phyloP scores from a whole-genome alignment of 257 asterid species.

The Scutellaria minor region DNA sequence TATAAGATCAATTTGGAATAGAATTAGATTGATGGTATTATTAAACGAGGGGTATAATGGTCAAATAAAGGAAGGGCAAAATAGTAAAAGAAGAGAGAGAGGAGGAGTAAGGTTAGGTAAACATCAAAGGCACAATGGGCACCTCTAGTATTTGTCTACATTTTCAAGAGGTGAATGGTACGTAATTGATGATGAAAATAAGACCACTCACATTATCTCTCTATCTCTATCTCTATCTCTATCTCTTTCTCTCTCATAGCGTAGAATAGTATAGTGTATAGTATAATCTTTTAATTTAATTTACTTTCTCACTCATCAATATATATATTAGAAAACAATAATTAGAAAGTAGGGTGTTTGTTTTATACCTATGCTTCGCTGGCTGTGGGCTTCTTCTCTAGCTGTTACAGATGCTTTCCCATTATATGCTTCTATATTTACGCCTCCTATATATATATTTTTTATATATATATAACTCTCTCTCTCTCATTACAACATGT shows the following conservation, averaged over 20 bases:
- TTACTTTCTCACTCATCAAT: conserved; percentile 3
- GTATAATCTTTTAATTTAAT: neutral
- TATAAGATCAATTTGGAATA: too few species aligned
- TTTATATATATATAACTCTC: neutral
- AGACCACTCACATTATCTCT: conserved; percentile 38
- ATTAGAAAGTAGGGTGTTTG: conserved; percentile 45
- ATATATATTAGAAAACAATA: conserved; percentile 37
- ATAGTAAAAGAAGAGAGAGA: conserved; percentile 33
- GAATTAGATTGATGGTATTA: too few species aligned
- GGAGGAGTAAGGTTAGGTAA: conserved; percentile 56
- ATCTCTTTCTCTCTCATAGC: conserved; percentile 18
- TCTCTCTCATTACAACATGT: conserved; percentile 24
- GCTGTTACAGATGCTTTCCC: conserved; percentile 70
- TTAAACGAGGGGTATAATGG: neutral
- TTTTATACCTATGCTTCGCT: conserved; percentile 61
- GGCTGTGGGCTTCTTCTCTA: conserved; percentile 54
- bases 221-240: neutral
- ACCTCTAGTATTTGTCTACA: conserved; percentile 54
- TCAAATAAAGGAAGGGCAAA: conserved; percentile 33
- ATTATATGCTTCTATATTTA: conserved; percentile 51
- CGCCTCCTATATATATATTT: conserved; percentile 22
- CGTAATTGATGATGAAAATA: conserved; percentile 58
- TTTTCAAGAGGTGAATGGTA: conserved; percentile 48
- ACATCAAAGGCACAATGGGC: conserved; percentile 57
- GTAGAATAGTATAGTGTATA: conserved; percentile 11